Base-by-base conservation (phyloP, 768 basidiomycete species). In the Chlorophyllum brunneum region DNA sequence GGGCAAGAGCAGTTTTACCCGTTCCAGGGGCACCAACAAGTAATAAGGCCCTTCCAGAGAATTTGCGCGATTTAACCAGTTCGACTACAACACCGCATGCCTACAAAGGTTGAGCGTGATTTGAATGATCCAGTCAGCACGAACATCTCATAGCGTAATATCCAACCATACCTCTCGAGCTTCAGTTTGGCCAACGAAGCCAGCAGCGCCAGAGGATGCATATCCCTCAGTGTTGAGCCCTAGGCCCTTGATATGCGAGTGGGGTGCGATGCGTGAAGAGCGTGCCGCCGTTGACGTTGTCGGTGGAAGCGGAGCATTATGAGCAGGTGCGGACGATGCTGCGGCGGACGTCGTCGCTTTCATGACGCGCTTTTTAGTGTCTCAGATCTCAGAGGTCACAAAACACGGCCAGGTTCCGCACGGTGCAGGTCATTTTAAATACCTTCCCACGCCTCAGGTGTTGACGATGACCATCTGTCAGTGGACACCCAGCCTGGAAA, bases 11-110 rank as follows among this genome's bases (percentile, higher is more conserved):
- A 0, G 97, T 99, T 73, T 99, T 99, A 9, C 97, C 95, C 2
- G 97, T 99, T 13, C 97, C 95, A 1, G 97, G 97, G 18, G 92
- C 92, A 50, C 97, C 97, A 22, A 91, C 95, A 31, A 98, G 81
- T 36, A 98, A 71, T 34, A 98, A 74, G 0, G 94, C 94, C 53
- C 95, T 82, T 20, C 97, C 97, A 23, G 92, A 92, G 73, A 97
- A 97, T 65, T 89, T 92, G 64, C 90, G 85, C 55, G 88, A 88
- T 67, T 92, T 91, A 61, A 95, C 82, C 40, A 95, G 85, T 57
- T 93, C 88, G 23, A 93, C 88, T 22, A 90, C 82, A 24, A 95
- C 86, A 11, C 92, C 92, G 58, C 94, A 97, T 20, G 92, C 94
- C 93, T 95, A 54, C 13, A 33, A 48, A 24, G 15, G 33, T 4